phyloP scores from a whole-genome alignment of 2,329 filamentous ascomycete genomes.

The Fusarium clavum region DNA sequence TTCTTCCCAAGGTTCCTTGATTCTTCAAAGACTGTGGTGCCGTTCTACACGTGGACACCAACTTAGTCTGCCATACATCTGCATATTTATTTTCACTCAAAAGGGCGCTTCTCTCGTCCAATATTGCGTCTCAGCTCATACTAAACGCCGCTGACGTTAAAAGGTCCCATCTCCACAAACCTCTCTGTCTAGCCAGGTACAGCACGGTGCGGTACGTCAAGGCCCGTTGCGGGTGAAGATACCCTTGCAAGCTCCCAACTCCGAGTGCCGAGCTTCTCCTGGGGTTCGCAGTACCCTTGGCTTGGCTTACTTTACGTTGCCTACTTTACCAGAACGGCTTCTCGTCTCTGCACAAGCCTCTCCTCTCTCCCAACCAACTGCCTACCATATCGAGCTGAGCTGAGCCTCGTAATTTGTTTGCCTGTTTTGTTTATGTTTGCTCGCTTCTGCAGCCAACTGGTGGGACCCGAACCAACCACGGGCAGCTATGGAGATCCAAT shows the following conservation, averaged over 20 bases:
- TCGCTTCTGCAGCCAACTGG: constrained; percentile 2
- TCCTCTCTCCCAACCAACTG: constrained; percentile 21
- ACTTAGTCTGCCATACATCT: neutral
- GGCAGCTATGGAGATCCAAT: constrained; percentile 54
- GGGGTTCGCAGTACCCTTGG: constrained; percentile 3
- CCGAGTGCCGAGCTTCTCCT: constrained; percentile 31
- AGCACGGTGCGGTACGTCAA: neutral
- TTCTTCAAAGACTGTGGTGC: neutral
- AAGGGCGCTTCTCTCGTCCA: neutral
- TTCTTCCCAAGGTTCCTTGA: neutral
- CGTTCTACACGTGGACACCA: neutral
- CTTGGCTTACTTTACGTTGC: neutral
- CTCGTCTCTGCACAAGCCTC: constrained; percentile 30
- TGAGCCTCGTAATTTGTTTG: neutral
- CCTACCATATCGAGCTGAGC: constrained; percentile 12
- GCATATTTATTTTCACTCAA: neutral
- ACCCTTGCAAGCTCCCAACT: constrained; percentile 19
- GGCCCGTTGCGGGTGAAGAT: constrained; percentile 7
- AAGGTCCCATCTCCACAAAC: constrained; percentile 14
- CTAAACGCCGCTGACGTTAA: constrained; percentile 36
- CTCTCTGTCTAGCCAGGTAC: constrained; percentile 18
- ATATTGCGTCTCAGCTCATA: constrained; percentile 2
- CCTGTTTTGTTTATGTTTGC: neutral
- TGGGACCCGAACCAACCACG: constrained; percentile 16
- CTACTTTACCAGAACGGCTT: constrained; percentile 26